Evolutionary conservation across 78 protist genomes (phyloP).

Genomic region (Protostelium mycophagum): DNA sequence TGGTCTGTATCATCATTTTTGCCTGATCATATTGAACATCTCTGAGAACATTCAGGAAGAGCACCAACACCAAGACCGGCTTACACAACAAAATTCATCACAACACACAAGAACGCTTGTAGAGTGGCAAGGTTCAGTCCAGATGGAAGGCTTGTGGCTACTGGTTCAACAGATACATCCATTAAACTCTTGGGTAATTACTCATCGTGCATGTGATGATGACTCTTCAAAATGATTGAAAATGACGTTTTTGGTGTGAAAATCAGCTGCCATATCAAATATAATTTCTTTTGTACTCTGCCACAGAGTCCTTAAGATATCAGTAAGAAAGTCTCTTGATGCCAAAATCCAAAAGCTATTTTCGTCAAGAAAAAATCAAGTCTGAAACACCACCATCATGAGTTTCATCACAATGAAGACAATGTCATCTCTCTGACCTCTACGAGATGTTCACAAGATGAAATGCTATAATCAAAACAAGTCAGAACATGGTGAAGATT

Average conservation of each 20-base stretch:
- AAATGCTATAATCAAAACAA: conserved; percentile 42
- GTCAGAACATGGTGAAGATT: conserved; percentile 54
- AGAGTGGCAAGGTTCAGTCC: conserved; percentile 64
- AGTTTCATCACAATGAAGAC: no score
- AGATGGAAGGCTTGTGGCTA: conserved; percentile 67
- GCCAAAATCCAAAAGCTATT: no score
- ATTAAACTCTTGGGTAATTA: conserved; percentile 52
- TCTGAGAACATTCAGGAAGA: background rate
- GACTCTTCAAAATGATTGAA: no score
- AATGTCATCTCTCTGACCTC: no score
- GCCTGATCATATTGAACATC: background rate
- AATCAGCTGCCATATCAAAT: conserved; percentile 3
- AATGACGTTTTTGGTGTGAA: no score
- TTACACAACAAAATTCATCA: conserved; percentile 51
- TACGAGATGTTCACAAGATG: conserved; percentile 42
- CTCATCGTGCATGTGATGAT: no score
- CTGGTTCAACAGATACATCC: conserved; percentile 69
- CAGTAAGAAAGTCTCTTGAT: no score
- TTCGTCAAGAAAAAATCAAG: no score
- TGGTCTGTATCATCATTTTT: background rate
- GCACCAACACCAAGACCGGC: conserved; percentile 7
- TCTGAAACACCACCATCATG: no score
- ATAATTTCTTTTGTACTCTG: background rate
- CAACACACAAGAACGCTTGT: conserved; percentile 74
- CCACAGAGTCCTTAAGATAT: no score